These are phyloP conservation scores for Orbilia javanica DNA, from an alignment of 2,329 filamentous ascomycete species.

Conservation along the genomic window DNA sequence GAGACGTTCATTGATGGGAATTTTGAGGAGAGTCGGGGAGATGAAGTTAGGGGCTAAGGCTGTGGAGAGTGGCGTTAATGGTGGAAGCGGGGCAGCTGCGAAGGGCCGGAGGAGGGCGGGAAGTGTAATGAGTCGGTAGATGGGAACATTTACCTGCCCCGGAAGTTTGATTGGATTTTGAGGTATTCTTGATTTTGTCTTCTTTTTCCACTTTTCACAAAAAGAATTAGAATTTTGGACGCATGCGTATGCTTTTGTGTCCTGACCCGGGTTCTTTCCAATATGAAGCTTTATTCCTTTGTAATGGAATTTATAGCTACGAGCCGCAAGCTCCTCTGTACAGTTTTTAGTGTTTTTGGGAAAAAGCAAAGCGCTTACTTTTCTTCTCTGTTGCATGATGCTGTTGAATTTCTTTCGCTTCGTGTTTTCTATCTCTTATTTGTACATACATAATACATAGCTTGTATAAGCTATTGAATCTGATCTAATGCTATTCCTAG, in stretches of 20 bases:
- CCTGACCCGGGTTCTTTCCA: not conserved
- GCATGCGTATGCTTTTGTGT: not conserved
- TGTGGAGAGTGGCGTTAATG: conserved; percentile 13
- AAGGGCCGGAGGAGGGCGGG: conserved; percentile 35
- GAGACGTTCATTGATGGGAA: conserved; percentile 79
- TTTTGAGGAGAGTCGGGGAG: conserved; percentile 87
- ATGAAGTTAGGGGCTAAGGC: conserved; percentile 66
- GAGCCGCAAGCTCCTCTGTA: not conserved
- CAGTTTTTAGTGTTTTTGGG: not conserved
- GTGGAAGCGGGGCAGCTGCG: not conserved
- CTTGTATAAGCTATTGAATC: not conserved
- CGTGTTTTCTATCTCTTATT: not conserved
- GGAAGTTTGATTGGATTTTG: not conserved
- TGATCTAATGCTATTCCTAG: too few relatives aligned
- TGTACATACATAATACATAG: not conserved
- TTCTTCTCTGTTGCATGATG: too few relatives aligned
- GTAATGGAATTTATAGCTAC: not conserved
- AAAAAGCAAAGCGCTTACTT: not conserved
- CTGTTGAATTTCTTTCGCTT: not conserved
- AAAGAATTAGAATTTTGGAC: not conserved
- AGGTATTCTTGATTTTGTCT: not conserved
- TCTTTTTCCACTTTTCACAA: not conserved
- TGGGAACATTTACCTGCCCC: not conserved
- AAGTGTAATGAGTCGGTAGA: conserved; percentile 49
- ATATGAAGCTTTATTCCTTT: not conserved